These are phyloP conservation scores for Solanum dulcamara DNA, from an alignment of 257 asterid genomes.

Conservation along the genomic window DNA sequence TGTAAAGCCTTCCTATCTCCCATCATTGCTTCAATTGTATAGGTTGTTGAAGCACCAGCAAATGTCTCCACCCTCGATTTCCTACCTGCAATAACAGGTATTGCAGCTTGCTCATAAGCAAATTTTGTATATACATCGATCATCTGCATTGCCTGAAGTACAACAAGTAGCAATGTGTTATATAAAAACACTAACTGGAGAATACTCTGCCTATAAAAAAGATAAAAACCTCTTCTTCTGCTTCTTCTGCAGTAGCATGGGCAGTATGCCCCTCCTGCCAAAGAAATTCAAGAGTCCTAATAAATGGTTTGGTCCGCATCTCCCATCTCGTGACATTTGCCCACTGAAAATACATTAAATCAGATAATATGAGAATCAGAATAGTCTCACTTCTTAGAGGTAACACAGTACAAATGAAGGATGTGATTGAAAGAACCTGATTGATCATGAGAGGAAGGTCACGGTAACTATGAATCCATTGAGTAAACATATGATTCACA, in stretches of 20 bases:
- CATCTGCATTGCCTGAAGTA: conserved; percentile 94
- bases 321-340: conserved; percentile 99
- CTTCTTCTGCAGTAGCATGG: conserved; percentile 87
- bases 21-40: conserved; percentile 99
- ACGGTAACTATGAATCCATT: conserved; percentile 97
- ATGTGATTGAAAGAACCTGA: conserved; percentile 42
- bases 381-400: background rate
- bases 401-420: background rate
- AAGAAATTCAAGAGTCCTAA: conserved; percentile 90
- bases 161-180: conserved; percentile 19
- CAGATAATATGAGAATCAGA: background rate
- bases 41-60: conserved; percentile 92
- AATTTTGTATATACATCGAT: conserved; percentile 81
- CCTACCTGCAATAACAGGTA: conserved; percentile 95
- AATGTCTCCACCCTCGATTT: conserved; percentile 89
- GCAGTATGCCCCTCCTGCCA: conserved; percentile 99
- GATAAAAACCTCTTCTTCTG: conserved; percentile 73
- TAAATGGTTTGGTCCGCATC: conserved; percentile 95
- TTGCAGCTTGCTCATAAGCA: conserved; percentile 95
- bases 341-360: conserved; percentile 50
- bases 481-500: conserved; percentile 99
- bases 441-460: conserved; percentile 99
- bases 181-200: background rate
- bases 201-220: background rate
- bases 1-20: conserved; percentile 97